phyloP scores from a whole-genome alignment of 2,329 filamentous ascomycete species.

The Chaetomium globosum region DNA sequence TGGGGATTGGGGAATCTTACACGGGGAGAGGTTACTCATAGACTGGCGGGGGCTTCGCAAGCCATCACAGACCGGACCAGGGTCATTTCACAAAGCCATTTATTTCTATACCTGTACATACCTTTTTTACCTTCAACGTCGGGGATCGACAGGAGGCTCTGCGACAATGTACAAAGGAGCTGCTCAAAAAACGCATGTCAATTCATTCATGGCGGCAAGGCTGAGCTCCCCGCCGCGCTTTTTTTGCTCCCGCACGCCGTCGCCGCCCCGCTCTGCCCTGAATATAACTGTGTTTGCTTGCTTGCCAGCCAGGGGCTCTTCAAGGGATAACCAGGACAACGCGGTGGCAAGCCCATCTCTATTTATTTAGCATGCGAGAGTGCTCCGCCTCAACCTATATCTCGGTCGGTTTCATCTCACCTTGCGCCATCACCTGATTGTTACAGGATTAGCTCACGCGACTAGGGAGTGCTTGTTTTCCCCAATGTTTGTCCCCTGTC shows the following conservation, averaged over 20 bases:
- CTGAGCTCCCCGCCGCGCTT: constrained; percentile 4
- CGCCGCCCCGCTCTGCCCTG: constrained; percentile 1
- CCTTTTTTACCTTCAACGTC: constrained; percentile 2
- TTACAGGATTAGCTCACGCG: constrained; percentile 16
- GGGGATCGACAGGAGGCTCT: constrained; percentile 14
- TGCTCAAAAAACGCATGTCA: background rate
- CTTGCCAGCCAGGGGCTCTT: constrained; percentile 6
- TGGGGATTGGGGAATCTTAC: constrained; percentile 1
- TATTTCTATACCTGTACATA: constrained; percentile 12
- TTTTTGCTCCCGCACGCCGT: background rate
- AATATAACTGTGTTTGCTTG: constrained; percentile 17
- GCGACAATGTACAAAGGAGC: constrained; percentile 25
- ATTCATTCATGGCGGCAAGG: constrained; percentile 8
- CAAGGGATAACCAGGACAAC: constrained; percentile 19
- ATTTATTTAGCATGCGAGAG: constrained; percentile 16
- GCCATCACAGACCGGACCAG: constrained; percentile 9
- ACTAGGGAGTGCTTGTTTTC: constrained; percentile 9
- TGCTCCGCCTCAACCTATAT: constrained; percentile 17
- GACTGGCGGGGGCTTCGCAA: background rate
- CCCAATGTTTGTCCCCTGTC: constrained; percentile 18
- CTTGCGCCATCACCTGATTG: constrained; percentile 18
- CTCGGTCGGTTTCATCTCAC: constrained; percentile 14
- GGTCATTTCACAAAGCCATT: constrained; percentile 12
- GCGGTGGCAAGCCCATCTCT: constrained; percentile 2
- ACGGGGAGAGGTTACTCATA: constrained; percentile 1